These are phyloP conservation scores for Acacia pycnantha DNA, from an alignment of 331 rosid species.

Conservation along the genomic window DNA sequence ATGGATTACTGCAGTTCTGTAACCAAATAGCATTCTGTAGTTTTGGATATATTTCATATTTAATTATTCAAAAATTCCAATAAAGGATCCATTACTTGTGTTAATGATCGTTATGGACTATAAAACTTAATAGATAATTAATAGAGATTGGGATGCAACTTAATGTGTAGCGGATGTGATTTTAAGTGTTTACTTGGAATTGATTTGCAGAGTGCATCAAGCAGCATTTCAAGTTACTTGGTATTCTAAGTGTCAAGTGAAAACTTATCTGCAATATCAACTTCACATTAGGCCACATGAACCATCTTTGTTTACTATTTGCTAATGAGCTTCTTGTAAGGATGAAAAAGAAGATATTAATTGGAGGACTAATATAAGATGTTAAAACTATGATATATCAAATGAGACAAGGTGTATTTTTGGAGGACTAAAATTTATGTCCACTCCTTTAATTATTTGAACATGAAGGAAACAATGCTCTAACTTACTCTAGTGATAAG, in stretches of 20 bases:
- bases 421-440: no score
- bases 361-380: neutral
- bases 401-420: neutral
- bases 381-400: neutral
- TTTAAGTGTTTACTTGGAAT: neutral
- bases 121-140: neutral
- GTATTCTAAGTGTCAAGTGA: neutral
- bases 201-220: neutral
- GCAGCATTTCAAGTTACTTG: neutral
- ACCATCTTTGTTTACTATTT: neutral
- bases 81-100: no score
- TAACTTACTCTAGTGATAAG: no score
- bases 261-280: neutral
- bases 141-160: neutral
- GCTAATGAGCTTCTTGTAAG: neutral
- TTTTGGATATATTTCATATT: no score
- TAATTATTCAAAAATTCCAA: no score
- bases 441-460: no score
- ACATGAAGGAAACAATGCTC: no score
- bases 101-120: no score
- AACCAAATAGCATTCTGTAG: no score
- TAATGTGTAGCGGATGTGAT: neutral
- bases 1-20: no score
- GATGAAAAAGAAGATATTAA: no score
- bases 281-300: neutral